Percentiles rank a stretch among this genome's conserved stretches.
Evolutionary conservation across 805 yeast genomes (phyloP).

Genomic region (Naumovozyma castellii): DNA sequence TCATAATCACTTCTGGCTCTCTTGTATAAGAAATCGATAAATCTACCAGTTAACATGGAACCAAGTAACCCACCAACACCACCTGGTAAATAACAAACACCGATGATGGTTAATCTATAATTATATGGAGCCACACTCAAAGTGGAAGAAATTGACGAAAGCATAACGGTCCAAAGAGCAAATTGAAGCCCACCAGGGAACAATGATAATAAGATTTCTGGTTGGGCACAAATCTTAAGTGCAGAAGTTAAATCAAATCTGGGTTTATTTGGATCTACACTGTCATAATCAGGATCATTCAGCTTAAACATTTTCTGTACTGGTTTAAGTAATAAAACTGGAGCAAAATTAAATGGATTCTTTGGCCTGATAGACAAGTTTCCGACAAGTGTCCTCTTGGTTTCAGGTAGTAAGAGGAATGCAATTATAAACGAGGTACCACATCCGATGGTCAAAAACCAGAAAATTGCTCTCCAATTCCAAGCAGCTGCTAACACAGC

Average conservation of each 20-base stretch:
- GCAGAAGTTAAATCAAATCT: constrained; percentile 31
- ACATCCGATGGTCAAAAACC: constrained; percentile 61
- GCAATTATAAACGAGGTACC: constrained; percentile 35
- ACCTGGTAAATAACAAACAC: constrained; percentile 62
- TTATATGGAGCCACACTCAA: constrained; percentile 40
- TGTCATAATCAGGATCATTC: constrained; percentile 25
- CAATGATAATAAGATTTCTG: constrained; percentile 41
- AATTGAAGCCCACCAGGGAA: constrained; percentile 55
- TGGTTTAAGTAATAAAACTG: constrained; percentile 29
- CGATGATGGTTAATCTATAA: constrained; percentile 47
- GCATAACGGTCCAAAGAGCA: constrained; percentile 59
- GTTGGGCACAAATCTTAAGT: constrained; percentile 35
- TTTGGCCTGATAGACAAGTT: constrained; percentile 57
- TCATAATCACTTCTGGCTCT: constrained; percentile 20
- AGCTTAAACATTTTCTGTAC: constrained; percentile 18
- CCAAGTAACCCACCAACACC: constrained; percentile 64
- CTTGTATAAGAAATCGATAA: constrained; percentile 44
- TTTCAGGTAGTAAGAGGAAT: constrained; percentile 53
- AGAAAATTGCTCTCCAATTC: constrained; percentile 70
- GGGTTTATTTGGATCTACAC: constrained; percentile 19
- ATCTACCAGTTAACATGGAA: constrained; percentile 46
- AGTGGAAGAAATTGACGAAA: constrained; percentile 53
- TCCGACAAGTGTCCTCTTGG: constrained; percentile 61
- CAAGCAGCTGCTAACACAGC: constrained; percentile 35
- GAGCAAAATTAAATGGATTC: constrained; percentile 34